Evolutionary conservation across 2,329 filamentous ascomycete species (phyloP), one percentile per base, ranked within the genome.

Genomic region (Fulvia fulva): DNA sequence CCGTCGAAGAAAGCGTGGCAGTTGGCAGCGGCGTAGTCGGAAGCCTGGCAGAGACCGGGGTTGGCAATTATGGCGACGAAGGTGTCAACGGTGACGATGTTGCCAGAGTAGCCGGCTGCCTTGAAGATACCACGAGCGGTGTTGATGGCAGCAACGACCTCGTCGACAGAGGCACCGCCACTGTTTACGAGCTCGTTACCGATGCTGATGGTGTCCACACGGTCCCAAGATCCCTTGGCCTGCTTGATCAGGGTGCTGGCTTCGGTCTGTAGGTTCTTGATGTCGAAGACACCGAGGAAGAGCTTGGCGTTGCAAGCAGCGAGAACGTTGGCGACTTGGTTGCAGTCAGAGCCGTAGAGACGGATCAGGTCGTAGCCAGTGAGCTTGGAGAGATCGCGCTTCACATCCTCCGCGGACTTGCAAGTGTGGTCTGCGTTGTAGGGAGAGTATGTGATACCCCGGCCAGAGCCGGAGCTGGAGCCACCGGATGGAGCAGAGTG

Each of bases 1-100:
- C 79, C 74, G 66, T 95, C 88, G 73, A 94, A 96, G 81, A 91
- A 96, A 12, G 90, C 83, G 73, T 96, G 91, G 64, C 86, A 84
- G 75, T 96, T 96, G 71, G 88, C 83, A 16, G 90, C 88, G 68
- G 87, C 90, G 76, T 89, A 90, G 69, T 95, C 90, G 0, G 88
- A 89, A 47, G 78, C 80, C 25, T 85, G 73, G 75, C 91, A 95
- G 50, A 96, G 80, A 0, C 87, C 87, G 66, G 93, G 87, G 70
- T 94, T 82, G 52, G 78, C 75, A 50, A 86, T 77, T n/a, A 86
- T 80, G 5, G 87, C 85, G 22, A 83, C 80, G 67, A 90, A 89
- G 0, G 89, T 93, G 71, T 96, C 91, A 49, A 93, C 89, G 0
- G 88, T 86, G 37, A 92, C 89, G 28, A 96, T 85, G 1, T 84